Percentiles rank a stretch among this genome's conserved stretches.
These are phyloP conservation scores for Leccinum arenicola DNA, from an alignment of 768 basidiomycete species.

Conservation along the genomic window DNA sequence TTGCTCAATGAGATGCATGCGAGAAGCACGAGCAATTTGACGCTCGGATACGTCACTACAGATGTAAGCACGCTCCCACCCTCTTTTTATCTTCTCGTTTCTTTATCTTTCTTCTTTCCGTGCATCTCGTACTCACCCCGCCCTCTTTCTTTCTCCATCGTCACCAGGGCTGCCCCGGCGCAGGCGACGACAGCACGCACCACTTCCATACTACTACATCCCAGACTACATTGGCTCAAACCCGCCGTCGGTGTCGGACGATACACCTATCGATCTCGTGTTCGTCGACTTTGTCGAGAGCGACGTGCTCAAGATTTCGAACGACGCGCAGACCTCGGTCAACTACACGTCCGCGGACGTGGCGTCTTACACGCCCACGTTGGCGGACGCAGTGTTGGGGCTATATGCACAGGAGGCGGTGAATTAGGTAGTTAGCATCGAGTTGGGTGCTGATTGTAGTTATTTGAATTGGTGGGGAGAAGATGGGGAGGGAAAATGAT, in stretches of 20 bases:
- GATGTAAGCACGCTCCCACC: not conserved
- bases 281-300: slow-evolving; percentile 68
- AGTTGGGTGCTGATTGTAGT: too few relatives aligned
- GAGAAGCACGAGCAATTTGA: slow-evolving; percentile 36
- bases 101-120: not conserved
- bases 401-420: slow-evolving; percentile 37
- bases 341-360: slow-evolving; percentile 54
- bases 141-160: not conserved
- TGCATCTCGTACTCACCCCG: not conserved
- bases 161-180: slow-evolving; percentile 62
- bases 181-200: slow-evolving; percentile 74
- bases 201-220: slow-evolving; percentile 51
- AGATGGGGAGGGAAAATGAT: too few relatives aligned
- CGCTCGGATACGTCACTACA: not conserved
- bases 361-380: slow-evolving; percentile 47
- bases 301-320: slow-evolving; percentile 52
- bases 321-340: slow-evolving; percentile 48
- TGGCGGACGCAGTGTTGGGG: slow-evolving; percentile 37
- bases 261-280: slow-evolving; percentile 65
- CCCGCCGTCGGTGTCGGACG: slow-evolving; percentile 46
- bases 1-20: slow-evolving; percentile 17
- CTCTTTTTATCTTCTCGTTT: not conserved
- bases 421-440: slow-evolving; percentile 17
- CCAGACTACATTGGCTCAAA: slow-evolving; percentile 61
- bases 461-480: too few relatives aligned